Base-by-base conservation (phyloP, 2,329 filamentous ascomycete genomes). In the Calonectria pseudoreteaudii region DNA sequence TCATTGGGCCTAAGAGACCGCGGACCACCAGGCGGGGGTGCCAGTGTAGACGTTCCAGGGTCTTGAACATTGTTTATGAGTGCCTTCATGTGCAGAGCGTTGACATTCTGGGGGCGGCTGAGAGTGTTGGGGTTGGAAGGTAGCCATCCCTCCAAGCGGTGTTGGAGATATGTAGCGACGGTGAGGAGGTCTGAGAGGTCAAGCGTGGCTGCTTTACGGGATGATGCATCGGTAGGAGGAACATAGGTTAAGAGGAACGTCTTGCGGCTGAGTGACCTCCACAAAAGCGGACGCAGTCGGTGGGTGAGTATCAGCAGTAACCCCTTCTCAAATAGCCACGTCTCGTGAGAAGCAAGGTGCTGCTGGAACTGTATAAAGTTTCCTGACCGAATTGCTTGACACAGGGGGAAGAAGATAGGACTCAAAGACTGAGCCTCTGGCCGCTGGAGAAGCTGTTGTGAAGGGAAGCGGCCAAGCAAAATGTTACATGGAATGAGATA, bases 401-500 rank as follows among this genome's bases (percentile, higher is more conserved):
- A 93, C n/a, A 98, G 86, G 0, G 94, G 95, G 1, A 90, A 79
- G 83, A 97, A 98, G 64, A 93, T 89, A 28, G 91, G 87, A 0
- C 87, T 88, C 28, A 97, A 86, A 1, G 89, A 89, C 70, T 86
- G 81, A n/a, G 82, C 82, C 16, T 94, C 92, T 4, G 94, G 93
- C 1, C 93, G 90, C 49, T 89, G 86, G 56, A 97, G 90, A 1
- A 98, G 89, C 3, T 83, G 74, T 11, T 86, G 81, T 1, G 93
- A 93, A 1, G 96, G 96, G 77, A 98, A 95, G 36, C 95, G 93
- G 28, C 95, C 96, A 60, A 98, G 89, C 47, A 98, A 92, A 69
- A 98, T 89, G 82, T 98, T 98, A 78, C 92, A 90, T 1, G 95
- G 91, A 72, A 98, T 93, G 49, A 98, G 91, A 82, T 96, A 96